Conservation (phyloP, 1,139 yeast genomes). For the Diutina mesorugosa region DNA sequence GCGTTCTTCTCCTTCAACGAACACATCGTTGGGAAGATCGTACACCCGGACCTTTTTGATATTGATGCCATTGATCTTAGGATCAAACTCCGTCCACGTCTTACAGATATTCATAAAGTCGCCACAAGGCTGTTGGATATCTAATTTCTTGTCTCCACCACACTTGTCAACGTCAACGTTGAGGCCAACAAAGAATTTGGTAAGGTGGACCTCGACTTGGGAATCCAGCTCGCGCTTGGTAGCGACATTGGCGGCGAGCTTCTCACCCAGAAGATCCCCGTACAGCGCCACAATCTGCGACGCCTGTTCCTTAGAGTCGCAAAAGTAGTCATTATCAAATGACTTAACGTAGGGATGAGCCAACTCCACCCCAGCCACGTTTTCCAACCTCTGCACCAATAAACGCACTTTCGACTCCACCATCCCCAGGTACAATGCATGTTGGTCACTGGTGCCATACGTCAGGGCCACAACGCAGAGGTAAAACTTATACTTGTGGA, state of each 20-base stretch:
- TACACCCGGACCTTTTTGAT: slow-evolving; percentile 70
- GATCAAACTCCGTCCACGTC: slow-evolving; percentile 55
- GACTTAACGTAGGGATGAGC: slow-evolving; percentile 90
- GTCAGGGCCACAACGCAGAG: slow-evolving; percentile 75
- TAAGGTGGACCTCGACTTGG: slow-evolving; percentile 34
- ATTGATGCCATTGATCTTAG: slow-evolving; percentile 42
- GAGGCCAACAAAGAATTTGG: slow-evolving; percentile 73
- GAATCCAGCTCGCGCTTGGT: not conserved
- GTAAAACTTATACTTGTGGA: slow-evolving; percentile 74
- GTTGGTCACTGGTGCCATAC: slow-evolving; percentile 49
- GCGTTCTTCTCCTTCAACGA: slow-evolving; percentile 62
- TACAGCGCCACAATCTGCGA: slow-evolving; percentile 40
- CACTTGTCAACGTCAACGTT: slow-evolving; percentile 38
- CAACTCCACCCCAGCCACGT: slow-evolving; percentile 54
- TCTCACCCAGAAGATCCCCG: slow-evolving; percentile 37
- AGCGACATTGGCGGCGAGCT: slow-evolving; percentile 7
- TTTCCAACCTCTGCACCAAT: slow-evolving; percentile 72
- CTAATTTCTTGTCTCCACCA: slow-evolving; percentile 49
- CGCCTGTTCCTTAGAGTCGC: slow-evolving; percentile 41
- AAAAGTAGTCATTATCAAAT: slow-evolving; percentile 40
- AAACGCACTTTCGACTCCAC: slow-evolving; percentile 81
- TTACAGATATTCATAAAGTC: slow-evolving; percentile 78
- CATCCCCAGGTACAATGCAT: slow-evolving; percentile 81
- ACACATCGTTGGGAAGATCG: slow-evolving; percentile 80
- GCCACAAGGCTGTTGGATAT: slow-evolving; percentile 82